Evolutionary conservation across 75 land plant genomes (phyloP), one percentile per base, ranked within the genome.

Genomic region (Pinus taeda): DNA sequence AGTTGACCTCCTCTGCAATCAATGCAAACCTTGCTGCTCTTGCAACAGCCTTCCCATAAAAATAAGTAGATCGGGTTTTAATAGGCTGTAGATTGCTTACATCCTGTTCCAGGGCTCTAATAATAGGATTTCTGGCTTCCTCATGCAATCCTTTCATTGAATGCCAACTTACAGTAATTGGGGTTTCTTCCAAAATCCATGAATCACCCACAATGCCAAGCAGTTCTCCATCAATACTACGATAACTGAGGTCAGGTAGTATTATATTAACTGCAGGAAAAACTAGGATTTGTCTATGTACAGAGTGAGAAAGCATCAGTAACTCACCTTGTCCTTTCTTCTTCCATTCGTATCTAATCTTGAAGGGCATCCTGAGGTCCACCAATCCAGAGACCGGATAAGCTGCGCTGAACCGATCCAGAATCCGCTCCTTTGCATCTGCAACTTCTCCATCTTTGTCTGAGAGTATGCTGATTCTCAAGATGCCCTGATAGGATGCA

Each of bases 211-310:
- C 96, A 20, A 93, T 82, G 29, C 96, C 98, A 15, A 89, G 89
- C 30, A 95, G 89, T 0, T 81, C 84, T 4, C 99, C 99, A 74
- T 96, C 99, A 55, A 96, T 86, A 78, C 99, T 96, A 1, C 75
- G 62, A 39, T 84, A 93, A 69, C 75, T 76, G 57, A 95, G 62
- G 62, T n/a, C 18, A 7, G 15, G 49, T 45, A 45, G 53, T 45
- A 45, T 8, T 0, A 45, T 7, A 22, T 30, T 60, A 0, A 7
- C 11, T 2, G 12, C 15, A 4, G 59, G 78, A 15, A 36, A 9
- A 15, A 60, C n/a, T 65, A 81, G 64, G 17, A 81, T 39, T 64
- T 81, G 75, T 21, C 90, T 74, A 78, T 96, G 99, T 7, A 88
- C 82, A 55, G 99, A 92, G 57, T 93, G 88, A 0, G 95, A 87